Evolutionary conservation across 345 rosid species (phyloP), one percentile per base, ranked within the genome.

Genomic region (Populus davidiana): DNA sequence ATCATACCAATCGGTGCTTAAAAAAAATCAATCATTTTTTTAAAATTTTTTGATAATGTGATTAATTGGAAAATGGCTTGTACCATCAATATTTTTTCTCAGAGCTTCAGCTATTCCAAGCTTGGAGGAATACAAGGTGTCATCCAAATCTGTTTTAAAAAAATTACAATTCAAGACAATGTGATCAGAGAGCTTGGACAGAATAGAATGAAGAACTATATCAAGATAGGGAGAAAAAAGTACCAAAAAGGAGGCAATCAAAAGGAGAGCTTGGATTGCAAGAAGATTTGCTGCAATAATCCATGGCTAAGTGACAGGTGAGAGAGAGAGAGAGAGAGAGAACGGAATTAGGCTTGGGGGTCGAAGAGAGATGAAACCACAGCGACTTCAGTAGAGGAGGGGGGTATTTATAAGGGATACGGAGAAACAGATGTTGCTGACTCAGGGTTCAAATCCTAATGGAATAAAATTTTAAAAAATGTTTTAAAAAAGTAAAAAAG

Each of bases 71-170:
- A n/a, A 59, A 7, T 3, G 29, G 29, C 17, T 16, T 12, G 9
- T 67, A 93, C 96, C 98, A 9, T 95, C 96, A 43, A 96, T 96
- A 82, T 95, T 96, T 77, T 73, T 89, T 85, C 88, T 89, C 56
- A 96, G 87, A 76, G 85, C 88, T 75, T 87, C 90, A 2, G 90
- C 92, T 77, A 93, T 79, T 72, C 99, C 98, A 16, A 87, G 77
- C 62, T 81, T 86, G 0, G 91, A 84, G 79, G 94, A 90, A 86
- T 96, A 96, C 80, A 96, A 80, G 47, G 99, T 96, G 80, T 96
- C 99, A 63, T 96, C 99, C 90, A 96, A 92, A 86, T 96, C 97
- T 96, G 87, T 72, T 72, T 43, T 4, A 23, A 41, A 73, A 64
- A 23, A 73, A 71, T 25, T 18, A 12, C 47, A 49, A 10, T 16